These are phyloP conservation scores for Fusarium dlaminii DNA, from an alignment of 2,329 filamentous ascomycete species.

Conservation along the genomic window DNA sequence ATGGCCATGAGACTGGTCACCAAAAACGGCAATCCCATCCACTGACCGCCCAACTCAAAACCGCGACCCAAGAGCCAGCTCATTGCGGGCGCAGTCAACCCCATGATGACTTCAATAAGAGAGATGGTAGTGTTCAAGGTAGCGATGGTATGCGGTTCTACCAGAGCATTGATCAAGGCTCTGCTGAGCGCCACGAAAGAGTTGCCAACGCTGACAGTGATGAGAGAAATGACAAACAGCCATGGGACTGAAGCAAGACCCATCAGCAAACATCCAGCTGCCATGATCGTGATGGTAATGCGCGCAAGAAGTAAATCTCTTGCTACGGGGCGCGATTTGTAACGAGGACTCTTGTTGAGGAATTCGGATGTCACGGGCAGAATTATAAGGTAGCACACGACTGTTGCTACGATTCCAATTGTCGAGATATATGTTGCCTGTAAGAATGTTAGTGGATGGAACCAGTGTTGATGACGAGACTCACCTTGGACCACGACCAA, in stretches of 20 bases:
- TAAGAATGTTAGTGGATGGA: background rate
- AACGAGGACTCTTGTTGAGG: slow-evolving; percentile 41
- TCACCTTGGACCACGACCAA: slow-evolving; percentile 57
- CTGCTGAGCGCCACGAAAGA: slow-evolving; percentile 57
- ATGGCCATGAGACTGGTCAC: slow-evolving; percentile 48
- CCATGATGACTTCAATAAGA: slow-evolving; percentile 60
- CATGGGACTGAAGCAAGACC: slow-evolving; percentile 48
- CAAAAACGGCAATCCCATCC: slow-evolving; percentile 62
- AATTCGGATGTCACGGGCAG: slow-evolving; percentile 49
- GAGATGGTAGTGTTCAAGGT: slow-evolving; percentile 63
- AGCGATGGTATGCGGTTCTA: slow-evolving; percentile 63
- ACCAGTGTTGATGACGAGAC: background rate
- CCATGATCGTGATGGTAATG: slow-evolving; percentile 44
- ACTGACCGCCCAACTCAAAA: slow-evolving; percentile 55
- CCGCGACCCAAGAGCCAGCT: slow-evolving; percentile 58
- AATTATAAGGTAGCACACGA: slow-evolving; percentile 51
- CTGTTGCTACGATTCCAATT: slow-evolving; percentile 49
- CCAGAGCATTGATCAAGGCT: slow-evolving; percentile 61
- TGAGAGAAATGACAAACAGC: slow-evolving; percentile 52
- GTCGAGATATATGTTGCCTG: slow-evolving; percentile 55
- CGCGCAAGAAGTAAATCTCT: slow-evolving; percentile 55
- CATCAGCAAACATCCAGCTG: slow-evolving; percentile 50
- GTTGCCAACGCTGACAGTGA: slow-evolving; percentile 56
- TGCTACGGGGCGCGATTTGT: slow-evolving; percentile 44
- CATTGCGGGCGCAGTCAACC: slow-evolving; percentile 57